Evolutionary conservation across 2,329 filamentous ascomycete genomes (phyloP), one percentile per base, ranked within the genome.

Genomic region (Sphaerulina vaccinii): DNA sequence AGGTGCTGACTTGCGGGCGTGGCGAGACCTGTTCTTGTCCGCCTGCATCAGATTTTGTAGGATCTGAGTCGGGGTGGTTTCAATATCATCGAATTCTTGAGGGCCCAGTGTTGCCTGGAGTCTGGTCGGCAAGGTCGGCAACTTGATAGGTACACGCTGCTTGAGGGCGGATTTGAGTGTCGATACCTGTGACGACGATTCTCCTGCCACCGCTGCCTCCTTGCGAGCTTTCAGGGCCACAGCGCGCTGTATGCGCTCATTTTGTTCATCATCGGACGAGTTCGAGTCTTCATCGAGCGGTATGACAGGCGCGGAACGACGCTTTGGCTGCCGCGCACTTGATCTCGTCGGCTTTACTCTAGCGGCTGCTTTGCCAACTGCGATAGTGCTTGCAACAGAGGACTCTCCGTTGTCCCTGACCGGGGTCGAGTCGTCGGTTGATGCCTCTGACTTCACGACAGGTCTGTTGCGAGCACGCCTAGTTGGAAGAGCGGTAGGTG

Each of bases 201-300:
- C 13, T 13, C 7, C 24, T 16, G 27, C 13, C 15, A 35, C 32
- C 5, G 44, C 32, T 10, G 44, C 44, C 21, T 47, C 24, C 44
- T 47, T 47, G 32, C 33, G 32, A 23, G 44, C 35, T 15, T 47
- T 39, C n/a, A 19, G 44, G 15, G 15, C 44, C 18, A 35, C 44
- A 10, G 23, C 23, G 8, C 15, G 15, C 29, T 22, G 37, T 35
- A 47, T 47, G 11, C 33, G 16, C 33, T 37, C 35, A n/a, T 47
- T 47, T 18, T 22, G 44, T 24, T 32, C 44, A 16, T 47, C 29
- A 18, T 47, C 44, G 18, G 37, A 32, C 10, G 33, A 32, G 35
- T n/a, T 47, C 33, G 24, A 27, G 11, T 47, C 44, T n/a, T 22
- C 5, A 19, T 38, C 44, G 15, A 47, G 44, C 7, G 44, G 44